These are phyloP conservation scores for Zygnema cylindricum DNA, from an alignment of 139 green algal species.

Conservation along the genomic window DNA sequence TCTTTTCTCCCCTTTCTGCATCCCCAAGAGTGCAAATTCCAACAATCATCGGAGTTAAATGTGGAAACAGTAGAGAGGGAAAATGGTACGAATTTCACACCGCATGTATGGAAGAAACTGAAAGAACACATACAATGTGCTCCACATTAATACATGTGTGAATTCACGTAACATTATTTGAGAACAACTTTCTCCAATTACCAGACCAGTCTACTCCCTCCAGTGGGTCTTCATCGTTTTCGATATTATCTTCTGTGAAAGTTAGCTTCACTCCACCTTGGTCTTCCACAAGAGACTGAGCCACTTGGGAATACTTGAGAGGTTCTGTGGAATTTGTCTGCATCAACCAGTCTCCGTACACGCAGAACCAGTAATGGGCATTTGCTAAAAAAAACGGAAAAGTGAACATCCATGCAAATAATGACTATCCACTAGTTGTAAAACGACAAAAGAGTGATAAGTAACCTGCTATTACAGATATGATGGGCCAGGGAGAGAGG, in stretches of 20 bases:
- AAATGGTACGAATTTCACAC: too few relatives aligned
- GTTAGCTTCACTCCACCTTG: background rate
- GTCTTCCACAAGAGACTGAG: slow-evolving; percentile 25
- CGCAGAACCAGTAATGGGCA: too few relatives aligned
- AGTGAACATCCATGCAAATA: too few relatives aligned
- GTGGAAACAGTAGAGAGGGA: background rate
- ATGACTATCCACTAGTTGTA: too few relatives aligned
- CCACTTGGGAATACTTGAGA: background rate
- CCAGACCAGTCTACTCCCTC: slow-evolving; percentile 27
- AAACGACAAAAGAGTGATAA: too few relatives aligned
- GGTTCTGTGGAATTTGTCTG: background rate
- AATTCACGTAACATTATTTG: background rate
- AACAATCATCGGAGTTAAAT: background rate
- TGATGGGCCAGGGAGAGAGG: too few relatives aligned
- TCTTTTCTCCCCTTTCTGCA: slow-evolving; percentile 10
- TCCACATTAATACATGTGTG: background rate
- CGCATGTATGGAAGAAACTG: background rate
- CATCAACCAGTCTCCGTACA: too few relatives aligned
- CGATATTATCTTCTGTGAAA: background rate
- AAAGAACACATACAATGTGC: background rate
- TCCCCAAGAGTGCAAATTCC: background rate
- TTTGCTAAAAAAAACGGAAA: too few relatives aligned
- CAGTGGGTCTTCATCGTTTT: background rate
- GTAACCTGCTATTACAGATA: too few relatives aligned
- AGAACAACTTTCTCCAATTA: background rate